Evolutionary conservation across 2,329 filamentous ascomycete genomes (phyloP).

Genomic region (Penicillium sp.): DNA sequence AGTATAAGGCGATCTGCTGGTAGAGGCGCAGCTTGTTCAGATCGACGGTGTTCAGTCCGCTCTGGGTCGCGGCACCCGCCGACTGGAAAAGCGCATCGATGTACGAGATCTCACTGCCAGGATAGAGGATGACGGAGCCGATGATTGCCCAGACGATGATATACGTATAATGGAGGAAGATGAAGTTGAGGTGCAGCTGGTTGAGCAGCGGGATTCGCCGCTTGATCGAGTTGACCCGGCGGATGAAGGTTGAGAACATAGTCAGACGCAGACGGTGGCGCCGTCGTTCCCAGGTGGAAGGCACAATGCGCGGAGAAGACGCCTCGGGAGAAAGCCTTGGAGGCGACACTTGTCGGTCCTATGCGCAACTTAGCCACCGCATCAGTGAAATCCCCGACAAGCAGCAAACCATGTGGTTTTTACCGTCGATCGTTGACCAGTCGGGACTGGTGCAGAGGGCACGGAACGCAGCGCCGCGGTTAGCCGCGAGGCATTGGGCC

Average conservation of each 20-base stretch:
- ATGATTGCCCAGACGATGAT: slow-evolving; percentile 71
- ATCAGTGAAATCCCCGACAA: not conserved
- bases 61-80: slow-evolving; percentile 84
- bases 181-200: slow-evolving; percentile 45
- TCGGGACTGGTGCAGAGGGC: slow-evolving; percentile 14
- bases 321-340: slow-evolving; percentile 8
- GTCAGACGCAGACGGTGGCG: slow-evolving; percentile 16
- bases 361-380: slow-evolving; percentile 3
- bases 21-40: slow-evolving; percentile 66
- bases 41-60: slow-evolving; percentile 77
- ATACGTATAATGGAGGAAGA: slow-evolving; percentile 62
- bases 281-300: slow-evolving; percentile 13
- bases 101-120: slow-evolving; percentile 63
- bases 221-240: slow-evolving; percentile 26
- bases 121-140: slow-evolving; percentile 74
- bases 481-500: slow-evolving; percentile 24
- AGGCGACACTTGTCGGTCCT: slow-evolving; percentile 22
- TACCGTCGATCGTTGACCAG: slow-evolving; percentile 20
- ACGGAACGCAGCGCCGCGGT: slow-evolving; percentile 15
- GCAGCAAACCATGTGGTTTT: not conserved
- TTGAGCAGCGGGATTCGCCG: slow-evolving; percentile 38
- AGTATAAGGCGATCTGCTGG: slow-evolving; percentile 69
- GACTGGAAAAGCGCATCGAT: slow-evolving; percentile 88
- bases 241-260: slow-evolving; percentile 32
- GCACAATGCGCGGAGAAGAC: slow-evolving; percentile 12